phyloP scores from a whole-genome alignment of 2,329 filamentous ascomycete genomes.

The Neurospora crassa region DNA sequence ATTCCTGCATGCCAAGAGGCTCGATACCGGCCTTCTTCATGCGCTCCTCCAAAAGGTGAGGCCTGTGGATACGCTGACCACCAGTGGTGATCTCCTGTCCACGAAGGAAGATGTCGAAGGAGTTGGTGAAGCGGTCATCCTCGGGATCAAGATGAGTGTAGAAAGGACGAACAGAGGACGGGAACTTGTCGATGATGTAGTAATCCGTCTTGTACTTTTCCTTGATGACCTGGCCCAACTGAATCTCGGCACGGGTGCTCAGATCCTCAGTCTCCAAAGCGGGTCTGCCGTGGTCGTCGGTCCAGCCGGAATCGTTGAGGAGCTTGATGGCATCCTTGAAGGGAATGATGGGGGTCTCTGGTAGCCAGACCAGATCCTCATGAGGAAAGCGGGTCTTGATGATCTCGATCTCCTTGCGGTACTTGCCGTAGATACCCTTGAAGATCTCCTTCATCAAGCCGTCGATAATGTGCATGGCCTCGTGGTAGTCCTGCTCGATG shows the following conservation, averaged over 20 bases:
- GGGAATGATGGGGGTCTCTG: conserved; percentile 71
- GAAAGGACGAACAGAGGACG: conserved; percentile 72
- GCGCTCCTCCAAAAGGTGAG: conserved; percentile 61
- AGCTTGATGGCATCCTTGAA: conserved; percentile 74
- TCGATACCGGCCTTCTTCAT: conserved; percentile 70
- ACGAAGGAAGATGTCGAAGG: conserved; percentile 89
- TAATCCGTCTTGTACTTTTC: conserved; percentile 84
- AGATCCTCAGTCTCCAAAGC: conserved; percentile 70
- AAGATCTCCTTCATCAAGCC: conserved; percentile 73
- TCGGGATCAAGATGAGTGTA: conserved; percentile 79
- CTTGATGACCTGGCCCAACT: conserved; percentile 74
- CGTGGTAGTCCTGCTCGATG: conserved; percentile 81
- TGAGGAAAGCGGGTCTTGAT: conserved; percentile 80
- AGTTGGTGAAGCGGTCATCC: conserved; percentile 69
- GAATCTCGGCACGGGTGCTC: conserved; percentile 76
- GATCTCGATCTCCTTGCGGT: conserved; percentile 61
- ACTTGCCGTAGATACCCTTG: conserved; percentile 58
- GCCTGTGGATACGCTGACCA: conserved; percentile 85
- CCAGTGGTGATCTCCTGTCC: conserved; percentile 90
- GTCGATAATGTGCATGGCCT: conserved; percentile 72
- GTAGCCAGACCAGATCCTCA: conserved; percentile 76
- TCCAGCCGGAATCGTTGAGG: conserved; percentile 69
- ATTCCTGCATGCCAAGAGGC: conserved; percentile 79
- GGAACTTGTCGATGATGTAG: conserved; percentile 92
- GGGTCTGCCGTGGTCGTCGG: conserved; percentile 64